Percentiles rank a stretch among this genome's conserved stretches.
phyloP scores from a whole-genome alignment of 129 eudicot genomes.

The Flaveria robusta region DNA sequence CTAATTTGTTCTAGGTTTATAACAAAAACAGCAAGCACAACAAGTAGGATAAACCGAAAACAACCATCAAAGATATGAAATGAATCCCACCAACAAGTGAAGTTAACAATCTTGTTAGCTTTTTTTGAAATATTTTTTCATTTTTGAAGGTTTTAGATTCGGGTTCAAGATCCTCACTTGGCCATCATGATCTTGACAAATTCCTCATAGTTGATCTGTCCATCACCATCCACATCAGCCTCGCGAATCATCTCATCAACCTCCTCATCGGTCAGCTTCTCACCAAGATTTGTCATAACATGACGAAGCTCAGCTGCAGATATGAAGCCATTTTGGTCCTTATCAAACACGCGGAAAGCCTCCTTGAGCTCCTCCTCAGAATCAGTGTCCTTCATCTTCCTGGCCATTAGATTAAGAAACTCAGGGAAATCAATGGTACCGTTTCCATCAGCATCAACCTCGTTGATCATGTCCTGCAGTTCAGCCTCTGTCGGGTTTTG shows the following conservation, averaged over 20 bases:
- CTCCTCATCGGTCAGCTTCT: slow-evolving; percentile 77
- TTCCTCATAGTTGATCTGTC: slow-evolving; percentile 87
- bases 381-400: slow-evolving; percentile 80
- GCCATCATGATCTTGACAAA: slow-evolving; percentile 93
- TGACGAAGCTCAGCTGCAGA: slow-evolving; percentile 86
- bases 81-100: slow-evolving; percentile 48
- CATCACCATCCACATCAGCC: slow-evolving; percentile 85
- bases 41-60: slow-evolving; percentile 42
- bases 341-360: slow-evolving; percentile 74
- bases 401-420: slow-evolving; percentile 78
- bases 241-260: slow-evolving; percentile 83
- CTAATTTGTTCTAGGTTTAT: slow-evolving; percentile 34
- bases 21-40: slow-evolving; percentile 45
- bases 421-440: slow-evolving; percentile 83
- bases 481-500: slow-evolving; percentile 84
- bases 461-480: slow-evolving; percentile 84
- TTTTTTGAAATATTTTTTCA: slow-evolving; percentile 28
- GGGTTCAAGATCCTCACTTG: slow-evolving; percentile 62
- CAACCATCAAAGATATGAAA: slow-evolving; percentile 41
- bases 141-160: slow-evolving; percentile 24
- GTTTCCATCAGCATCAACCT: slow-evolving; percentile 80
- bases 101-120: slow-evolving; percentile 40
- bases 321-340: slow-evolving; percentile 81
- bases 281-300: slow-evolving; percentile 87
- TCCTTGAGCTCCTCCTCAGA: slow-evolving; percentile 89